Conservation (phyloP, 148 eudicot genomes). For the Limonium bicolor region DNA sequence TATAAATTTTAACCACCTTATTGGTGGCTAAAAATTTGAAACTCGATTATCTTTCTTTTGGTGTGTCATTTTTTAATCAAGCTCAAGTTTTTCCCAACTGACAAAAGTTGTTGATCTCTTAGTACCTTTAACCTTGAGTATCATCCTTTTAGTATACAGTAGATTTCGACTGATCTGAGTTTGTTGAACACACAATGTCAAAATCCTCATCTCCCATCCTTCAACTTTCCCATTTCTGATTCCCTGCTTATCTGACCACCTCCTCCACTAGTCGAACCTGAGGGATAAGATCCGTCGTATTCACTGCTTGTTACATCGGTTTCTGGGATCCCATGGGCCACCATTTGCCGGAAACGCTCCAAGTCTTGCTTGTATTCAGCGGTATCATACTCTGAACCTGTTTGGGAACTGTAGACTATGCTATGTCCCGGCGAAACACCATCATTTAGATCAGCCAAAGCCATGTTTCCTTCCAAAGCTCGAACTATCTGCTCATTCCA, state of each 20-base stretch:
- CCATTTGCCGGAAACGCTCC: conserved; percentile 63
- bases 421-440: conserved; percentile 76
- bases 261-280: conserved; percentile 81
- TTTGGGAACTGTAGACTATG: conserved; percentile 52
- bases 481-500: conserved; percentile 93
- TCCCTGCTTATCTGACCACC: conserved; percentile 25
- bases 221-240: conserved; percentile 6
- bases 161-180: no score
- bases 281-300: conserved; percentile 73
- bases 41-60: no score
- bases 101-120: no score
- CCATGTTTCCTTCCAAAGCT: conserved; percentile 88
- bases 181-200: no score
- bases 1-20: no score
- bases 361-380: conserved; percentile 68
- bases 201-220: conserved; percentile 36
- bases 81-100: no score
- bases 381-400: conserved; percentile 74
- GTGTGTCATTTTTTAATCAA: no score
- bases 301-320: conserved; percentile 70
- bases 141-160: no score
- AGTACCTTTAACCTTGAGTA: no score
- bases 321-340: conserved; percentile 63
- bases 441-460: conserved; percentile 79
- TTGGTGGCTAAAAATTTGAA: no score